A percentile compares a stretch with the other conserved stretches of the same genome.
phyloP scores from a whole-genome alignment of 441 rosid species.

The Biscutella laevigata region DNA sequence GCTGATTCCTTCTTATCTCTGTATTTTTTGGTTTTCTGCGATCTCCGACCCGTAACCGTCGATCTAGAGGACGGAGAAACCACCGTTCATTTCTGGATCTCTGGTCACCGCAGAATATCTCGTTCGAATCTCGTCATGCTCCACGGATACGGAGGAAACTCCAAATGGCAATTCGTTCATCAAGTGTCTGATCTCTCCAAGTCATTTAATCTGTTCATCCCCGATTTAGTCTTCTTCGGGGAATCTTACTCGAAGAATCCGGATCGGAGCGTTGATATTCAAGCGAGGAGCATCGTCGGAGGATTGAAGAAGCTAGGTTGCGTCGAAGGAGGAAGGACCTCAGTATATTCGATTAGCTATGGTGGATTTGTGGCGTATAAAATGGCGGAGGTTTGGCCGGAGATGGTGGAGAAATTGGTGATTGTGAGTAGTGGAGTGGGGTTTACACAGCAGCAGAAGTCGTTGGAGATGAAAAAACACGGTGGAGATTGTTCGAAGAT shows the following conservation, averaged over 20 bases:
- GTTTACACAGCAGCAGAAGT: constrained; percentile 36
- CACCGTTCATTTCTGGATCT: constrained; percentile 51
- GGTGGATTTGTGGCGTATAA: constrained; percentile 73
- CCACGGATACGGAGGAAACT: constrained; percentile 62
- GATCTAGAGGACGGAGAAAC: constrained; percentile 46
- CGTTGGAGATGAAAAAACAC: constrained; percentile 29
- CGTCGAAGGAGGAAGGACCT: constrained; percentile 13
- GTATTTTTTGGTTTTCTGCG: constrained; percentile 33
- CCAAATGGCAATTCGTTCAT: constrained; percentile 50
- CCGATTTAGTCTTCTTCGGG: constrained; percentile 61
- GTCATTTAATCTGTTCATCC: constrained; percentile 44
- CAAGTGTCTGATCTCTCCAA: constrained; percentile 41
- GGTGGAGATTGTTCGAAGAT: constrained; percentile 40
- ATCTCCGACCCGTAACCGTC: constrained; percentile 43
- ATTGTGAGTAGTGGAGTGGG: constrained; percentile 55
- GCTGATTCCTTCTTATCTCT: constrained; percentile 33
- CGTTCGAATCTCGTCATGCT: constrained; percentile 40
- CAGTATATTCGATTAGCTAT: constrained; percentile 54
- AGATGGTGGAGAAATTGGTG: constrained; percentile 47
- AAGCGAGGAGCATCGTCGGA: constrained; percentile 38
- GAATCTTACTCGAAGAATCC: constrained; percentile 27
- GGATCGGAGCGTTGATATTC: constrained; percentile 40
- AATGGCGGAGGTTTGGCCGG: constrained; percentile 47
- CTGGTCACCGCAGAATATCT: constrained; percentile 33
- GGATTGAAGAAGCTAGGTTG: constrained; percentile 47